Conservation (phyloP, 192 early-diverging fungal genomes). For the Entomortierella chlamydospora region DNA sequence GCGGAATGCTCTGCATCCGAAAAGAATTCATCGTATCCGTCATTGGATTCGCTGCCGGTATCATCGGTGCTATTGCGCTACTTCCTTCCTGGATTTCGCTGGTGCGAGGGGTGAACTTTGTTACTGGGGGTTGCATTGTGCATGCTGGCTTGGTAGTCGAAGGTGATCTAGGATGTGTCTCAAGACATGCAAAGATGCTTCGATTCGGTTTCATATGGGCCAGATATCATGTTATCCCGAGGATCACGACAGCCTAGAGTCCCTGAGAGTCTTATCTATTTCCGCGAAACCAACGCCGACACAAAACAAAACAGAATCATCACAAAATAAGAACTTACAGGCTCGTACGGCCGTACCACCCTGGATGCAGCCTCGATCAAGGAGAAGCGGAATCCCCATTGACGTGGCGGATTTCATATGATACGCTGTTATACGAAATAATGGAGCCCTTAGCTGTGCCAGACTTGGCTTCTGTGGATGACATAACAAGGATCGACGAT, state of each 20-base stretch:
- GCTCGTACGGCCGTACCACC: background rate
- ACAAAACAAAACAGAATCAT: background rate
- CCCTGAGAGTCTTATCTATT: too few relatives aligned
- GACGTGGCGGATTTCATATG: background rate
- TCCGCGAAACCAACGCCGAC: background rate
- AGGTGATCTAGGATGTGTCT: constrained; percentile 18
- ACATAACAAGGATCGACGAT: constrained; percentile 8
- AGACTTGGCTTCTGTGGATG: constrained; percentile 4
- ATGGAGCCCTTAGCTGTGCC: background rate
- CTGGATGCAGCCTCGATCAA: background rate
- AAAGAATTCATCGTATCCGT: too few relatives aligned
- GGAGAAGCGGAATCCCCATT: background rate
- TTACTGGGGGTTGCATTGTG: too few relatives aligned
- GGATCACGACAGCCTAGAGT: background rate
- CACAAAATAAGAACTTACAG: background rate
- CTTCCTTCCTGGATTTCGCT: too few relatives aligned
- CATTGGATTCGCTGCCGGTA: too few relatives aligned
- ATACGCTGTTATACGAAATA: background rate
- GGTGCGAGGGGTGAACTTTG: too few relatives aligned
- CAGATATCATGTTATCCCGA: constrained; percentile 5
- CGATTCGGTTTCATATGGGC: constrained; percentile 22
- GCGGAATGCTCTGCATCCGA: too few relatives aligned
- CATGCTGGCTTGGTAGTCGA: background rate
- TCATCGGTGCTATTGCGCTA: too few relatives aligned
- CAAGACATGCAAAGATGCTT: constrained; percentile 38